phyloP scores from a whole-genome alignment of 208 protist genomes.

The Angomonas ambiguus region DNA sequence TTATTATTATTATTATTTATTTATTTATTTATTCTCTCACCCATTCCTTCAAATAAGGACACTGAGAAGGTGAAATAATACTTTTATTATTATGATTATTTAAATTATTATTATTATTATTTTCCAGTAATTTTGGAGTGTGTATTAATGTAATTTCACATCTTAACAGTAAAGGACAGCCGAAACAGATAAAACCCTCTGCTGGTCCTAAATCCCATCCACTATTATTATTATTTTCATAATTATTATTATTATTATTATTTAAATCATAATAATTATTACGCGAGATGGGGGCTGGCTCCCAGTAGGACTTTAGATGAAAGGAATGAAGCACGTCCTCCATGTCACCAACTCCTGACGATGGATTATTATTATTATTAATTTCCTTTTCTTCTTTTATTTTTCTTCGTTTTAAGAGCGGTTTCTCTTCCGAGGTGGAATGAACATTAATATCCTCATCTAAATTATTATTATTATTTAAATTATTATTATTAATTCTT shows the following conservation, averaged over 20 bases:
- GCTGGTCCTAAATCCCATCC: conserved; percentile 67
- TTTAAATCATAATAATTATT: too few relatives aligned
- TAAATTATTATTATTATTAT: too few relatives aligned
- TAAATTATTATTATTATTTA: not conserved
- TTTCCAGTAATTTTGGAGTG: too few relatives aligned
- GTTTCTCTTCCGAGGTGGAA: too few relatives aligned
- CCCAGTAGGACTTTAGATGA: not conserved
- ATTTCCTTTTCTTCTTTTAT: not conserved
- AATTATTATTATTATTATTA: not conserved
- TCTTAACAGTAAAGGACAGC: conserved; percentile 60
- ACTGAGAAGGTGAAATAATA: conserved; percentile 41
- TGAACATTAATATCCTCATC: not conserved
- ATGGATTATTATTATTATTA: not conserved
- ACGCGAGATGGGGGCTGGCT: not conserved
- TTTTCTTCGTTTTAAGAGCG: not conserved
- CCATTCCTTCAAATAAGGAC: conserved; percentile 55
- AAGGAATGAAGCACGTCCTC: not conserved
- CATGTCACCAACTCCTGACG: not conserved
- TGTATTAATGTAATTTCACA: conserved; percentile 47
- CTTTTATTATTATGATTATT: conserved; percentile 44
- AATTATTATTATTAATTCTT: not conserved
- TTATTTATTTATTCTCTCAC: conserved; percentile 23
- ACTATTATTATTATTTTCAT: not conserved
- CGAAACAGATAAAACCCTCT: conserved; percentile 69
- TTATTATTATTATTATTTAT: conserved; percentile 1